Evolutionary conservation across 805 yeast genomes (phyloP).

Genomic region (Metschnikowia matae): DNA sequence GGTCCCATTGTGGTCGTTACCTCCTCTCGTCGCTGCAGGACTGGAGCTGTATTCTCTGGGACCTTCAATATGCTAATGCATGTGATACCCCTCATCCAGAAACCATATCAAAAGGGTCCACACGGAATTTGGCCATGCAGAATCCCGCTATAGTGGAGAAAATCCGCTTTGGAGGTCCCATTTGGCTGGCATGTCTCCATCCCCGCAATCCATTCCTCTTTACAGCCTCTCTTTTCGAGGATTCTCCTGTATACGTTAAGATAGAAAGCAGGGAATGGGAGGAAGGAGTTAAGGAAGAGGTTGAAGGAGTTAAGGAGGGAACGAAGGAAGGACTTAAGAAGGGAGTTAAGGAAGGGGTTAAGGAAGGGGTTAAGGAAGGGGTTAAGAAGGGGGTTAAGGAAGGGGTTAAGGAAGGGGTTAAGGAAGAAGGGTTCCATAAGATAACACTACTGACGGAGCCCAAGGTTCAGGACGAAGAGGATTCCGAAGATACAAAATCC

Average conservation of each 20-base stretch:
- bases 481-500: constrained; percentile 10
- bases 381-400: not conserved
- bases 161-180: constrained; percentile 60
- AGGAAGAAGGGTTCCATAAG: too few species aligned
- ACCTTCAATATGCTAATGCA: constrained; percentile 39
- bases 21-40: constrained; percentile 72
- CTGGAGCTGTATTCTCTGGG: constrained; percentile 83
- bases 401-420: not conserved
- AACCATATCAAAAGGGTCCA: too few species aligned
- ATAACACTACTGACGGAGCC: constrained; percentile 19
- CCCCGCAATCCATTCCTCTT: constrained; percentile 47
- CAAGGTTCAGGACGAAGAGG: constrained; percentile 4
- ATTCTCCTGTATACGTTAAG: constrained; percentile 48
- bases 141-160: constrained; percentile 35
- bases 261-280: not conserved
- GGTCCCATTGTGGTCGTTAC: constrained; percentile 73
- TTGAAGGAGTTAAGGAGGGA: too few species aligned
- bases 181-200: constrained; percentile 64
- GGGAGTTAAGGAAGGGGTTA: not conserved
- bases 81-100: not conserved
- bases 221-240: constrained; percentile 65
- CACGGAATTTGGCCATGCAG: constrained; percentile 8
- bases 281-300: not conserved
- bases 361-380: not conserved
- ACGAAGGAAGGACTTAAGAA: too few species aligned